Base-by-base conservation (phyloP, 257 asterid genomes). In the Haberlea rhodopensis region DNA sequence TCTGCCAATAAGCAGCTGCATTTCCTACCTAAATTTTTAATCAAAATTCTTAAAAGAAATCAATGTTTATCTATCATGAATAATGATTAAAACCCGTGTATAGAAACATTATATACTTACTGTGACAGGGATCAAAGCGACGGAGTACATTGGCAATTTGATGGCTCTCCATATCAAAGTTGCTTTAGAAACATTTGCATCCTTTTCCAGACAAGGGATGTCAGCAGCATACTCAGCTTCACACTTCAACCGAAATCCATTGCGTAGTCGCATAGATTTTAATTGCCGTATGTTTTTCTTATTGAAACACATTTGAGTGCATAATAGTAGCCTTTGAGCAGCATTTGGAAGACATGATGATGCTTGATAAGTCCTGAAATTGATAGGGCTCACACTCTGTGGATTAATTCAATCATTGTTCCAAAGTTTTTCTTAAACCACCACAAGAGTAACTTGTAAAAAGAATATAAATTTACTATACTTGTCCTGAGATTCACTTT, bases 1-100 rank as follows among this genome's bases (percentile, higher is more conserved):
- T 81, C 71, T 87, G 84, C 73, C 81, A 77, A 82, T 87, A 92
- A 56, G 97, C 97, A 56, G 91, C 97, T 32, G 99, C 97, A 73
- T 87, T 81, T 64, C 94, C 99, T 52, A 89, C 96, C 98, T 91
- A 83, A 60, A 67, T 22, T 49, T 57, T 46, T 53, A 22, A 60
- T 56, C 69, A 54, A 49, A 21, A 66, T 6, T 67, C 31, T 49
- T 6, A 5, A n/a, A 23, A 57, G 61, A 31, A 40, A 32, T 21
- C 11, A 45, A 55, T 5, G 5, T 25, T 8, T 29, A 34, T 37
- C 19, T 22, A 27, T 40, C 29, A 40, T 8, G 18, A 49, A 23
- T 23, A 27, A 46, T 16, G 46, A 15, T 11, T 54, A 49, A 71
- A 22, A 19, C 28, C 70, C 19, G 7, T 43, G 22, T 51, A 58